These are phyloP conservation scores for Marasmius sp. DNA, from an alignment of 1,284 basidiomycete genomes.

Conservation along the genomic window DNA sequence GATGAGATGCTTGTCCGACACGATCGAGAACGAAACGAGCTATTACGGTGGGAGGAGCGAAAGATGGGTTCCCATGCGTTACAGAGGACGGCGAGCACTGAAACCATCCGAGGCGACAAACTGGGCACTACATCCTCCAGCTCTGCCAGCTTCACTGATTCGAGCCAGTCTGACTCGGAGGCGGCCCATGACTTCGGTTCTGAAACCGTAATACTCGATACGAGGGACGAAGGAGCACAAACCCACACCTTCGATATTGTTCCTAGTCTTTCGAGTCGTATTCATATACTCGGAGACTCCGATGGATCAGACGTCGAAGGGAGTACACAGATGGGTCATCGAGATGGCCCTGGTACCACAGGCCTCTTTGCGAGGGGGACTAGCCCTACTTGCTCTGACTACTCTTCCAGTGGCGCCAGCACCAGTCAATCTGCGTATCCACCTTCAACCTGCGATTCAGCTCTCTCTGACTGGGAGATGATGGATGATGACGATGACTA, in stretches of 20 bases:
- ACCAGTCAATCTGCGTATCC: background rate
- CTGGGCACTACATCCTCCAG: background rate
- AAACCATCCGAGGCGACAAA: conserved; percentile 28
- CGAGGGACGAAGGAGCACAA: no score
- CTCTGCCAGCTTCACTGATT: background rate
- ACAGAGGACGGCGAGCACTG: conserved; percentile 29
- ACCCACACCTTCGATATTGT: no score
- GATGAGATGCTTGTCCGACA: conserved; percentile 64
- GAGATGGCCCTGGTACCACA: no score
- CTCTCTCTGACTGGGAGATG: background rate
- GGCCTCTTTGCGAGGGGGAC: no score
- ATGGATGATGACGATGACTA: background rate
- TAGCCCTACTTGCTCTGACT: background rate
- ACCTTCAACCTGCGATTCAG: background rate
- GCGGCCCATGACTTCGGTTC: no score
- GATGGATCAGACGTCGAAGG: no score
- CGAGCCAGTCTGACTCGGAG: background rate
- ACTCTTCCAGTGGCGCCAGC: background rate
- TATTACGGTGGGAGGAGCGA: conserved; percentile 49
- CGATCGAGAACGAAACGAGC: conserved; percentile 53
- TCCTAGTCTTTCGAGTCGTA: no score
- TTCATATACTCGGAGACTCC: no score
- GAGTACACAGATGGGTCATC: no score
- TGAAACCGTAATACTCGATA: no score
- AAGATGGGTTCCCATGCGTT: background rate